Conservation (phyloP, 2,329 filamentous ascomycete species). For the Cordyceps farinosa region DNA sequence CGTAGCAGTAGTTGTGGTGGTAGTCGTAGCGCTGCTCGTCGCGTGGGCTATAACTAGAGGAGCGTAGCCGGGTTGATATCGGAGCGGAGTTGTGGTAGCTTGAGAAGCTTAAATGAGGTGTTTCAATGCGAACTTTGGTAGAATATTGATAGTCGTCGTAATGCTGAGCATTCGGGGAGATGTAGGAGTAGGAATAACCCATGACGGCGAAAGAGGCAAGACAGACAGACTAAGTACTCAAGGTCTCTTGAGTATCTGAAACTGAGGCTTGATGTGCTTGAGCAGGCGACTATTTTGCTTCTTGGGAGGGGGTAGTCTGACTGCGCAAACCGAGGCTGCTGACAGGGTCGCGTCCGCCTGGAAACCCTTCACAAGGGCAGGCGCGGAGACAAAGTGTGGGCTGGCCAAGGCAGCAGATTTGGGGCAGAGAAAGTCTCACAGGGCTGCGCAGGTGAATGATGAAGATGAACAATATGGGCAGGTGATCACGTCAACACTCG, state of each 20-base stretch:
- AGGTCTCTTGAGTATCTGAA: neutral
- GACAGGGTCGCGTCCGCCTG: slow-evolving; percentile 8
- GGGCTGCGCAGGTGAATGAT: slow-evolving; percentile 1
- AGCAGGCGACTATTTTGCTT: slow-evolving; percentile 1
- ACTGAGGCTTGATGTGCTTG: neutral
- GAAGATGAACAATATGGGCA: slow-evolving; percentile 3
- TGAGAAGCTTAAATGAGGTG: neutral
- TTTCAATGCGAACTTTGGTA: slow-evolving; percentile 1
- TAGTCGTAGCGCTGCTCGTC: neutral
- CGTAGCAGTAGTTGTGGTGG: slow-evolving; percentile 3
- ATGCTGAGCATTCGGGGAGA: neutral
- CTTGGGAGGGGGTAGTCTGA: slow-evolving; percentile 12
- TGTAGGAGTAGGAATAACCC: slow-evolving; percentile 1
- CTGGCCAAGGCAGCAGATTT: neutral
- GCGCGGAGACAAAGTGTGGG: slow-evolving; percentile 10
- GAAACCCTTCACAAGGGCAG: slow-evolving; percentile 1
- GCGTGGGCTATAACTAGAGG: neutral
- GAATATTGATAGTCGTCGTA: neutral
- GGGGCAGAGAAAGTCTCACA: slow-evolving; percentile 4
- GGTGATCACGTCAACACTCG: slow-evolving; percentile 13
- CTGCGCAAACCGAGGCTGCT: slow-evolving; percentile 10
- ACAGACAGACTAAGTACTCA: slow-evolving; percentile 1
- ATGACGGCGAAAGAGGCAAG: neutral
- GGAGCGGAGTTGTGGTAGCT: neutral
- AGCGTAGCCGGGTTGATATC: neutral